These are phyloP conservation scores for Luffa aegyptiaca DNA, from an alignment of 306 rosid genomes.

Conservation along the genomic window DNA sequence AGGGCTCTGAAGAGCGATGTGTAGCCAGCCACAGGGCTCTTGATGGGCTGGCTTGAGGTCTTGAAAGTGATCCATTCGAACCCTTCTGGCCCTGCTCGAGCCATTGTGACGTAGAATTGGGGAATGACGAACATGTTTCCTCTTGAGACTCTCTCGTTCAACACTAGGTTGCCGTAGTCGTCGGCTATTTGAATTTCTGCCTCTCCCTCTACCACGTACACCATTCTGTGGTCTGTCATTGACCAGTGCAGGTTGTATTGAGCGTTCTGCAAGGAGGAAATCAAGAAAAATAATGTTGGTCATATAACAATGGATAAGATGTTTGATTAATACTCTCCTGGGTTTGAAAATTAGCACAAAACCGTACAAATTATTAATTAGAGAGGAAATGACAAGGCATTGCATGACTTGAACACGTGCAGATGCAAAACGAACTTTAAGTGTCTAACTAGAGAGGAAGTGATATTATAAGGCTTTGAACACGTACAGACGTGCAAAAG, in stretches of 20 bases:
- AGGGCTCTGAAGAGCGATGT: constrained; percentile 12
- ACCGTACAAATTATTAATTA: no score
- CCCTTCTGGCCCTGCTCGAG: constrained; percentile 8
- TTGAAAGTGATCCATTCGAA: constrained; percentile 15
- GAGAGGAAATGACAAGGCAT: no score
- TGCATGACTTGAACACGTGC: no score
- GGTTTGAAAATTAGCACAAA: no score
- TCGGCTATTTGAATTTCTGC: constrained; percentile 15
- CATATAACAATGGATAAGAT: no score
- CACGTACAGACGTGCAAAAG: no score
- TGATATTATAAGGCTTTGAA: no score
- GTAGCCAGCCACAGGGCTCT: constrained; percentile 18
- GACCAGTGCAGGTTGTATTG: constrained; percentile 17
- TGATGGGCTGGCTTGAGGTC: constrained; percentile 15
- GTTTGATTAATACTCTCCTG: no score
- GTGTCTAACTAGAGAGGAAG: no score
- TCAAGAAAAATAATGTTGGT: neutral
- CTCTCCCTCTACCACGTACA: constrained; percentile 17
- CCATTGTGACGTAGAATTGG: neutral
- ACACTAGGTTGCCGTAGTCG: constrained; percentile 9
- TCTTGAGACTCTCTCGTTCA: constrained; percentile 1
- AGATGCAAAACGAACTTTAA: no score
- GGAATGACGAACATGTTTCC: constrained; percentile 18
- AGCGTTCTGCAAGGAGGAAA: constrained; percentile 6
- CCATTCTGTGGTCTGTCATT: constrained; percentile 18